phyloP scores from a whole-genome alignment of 2,329 filamentous ascomycete genomes.

The Nannizziopsis barbatae region DNA sequence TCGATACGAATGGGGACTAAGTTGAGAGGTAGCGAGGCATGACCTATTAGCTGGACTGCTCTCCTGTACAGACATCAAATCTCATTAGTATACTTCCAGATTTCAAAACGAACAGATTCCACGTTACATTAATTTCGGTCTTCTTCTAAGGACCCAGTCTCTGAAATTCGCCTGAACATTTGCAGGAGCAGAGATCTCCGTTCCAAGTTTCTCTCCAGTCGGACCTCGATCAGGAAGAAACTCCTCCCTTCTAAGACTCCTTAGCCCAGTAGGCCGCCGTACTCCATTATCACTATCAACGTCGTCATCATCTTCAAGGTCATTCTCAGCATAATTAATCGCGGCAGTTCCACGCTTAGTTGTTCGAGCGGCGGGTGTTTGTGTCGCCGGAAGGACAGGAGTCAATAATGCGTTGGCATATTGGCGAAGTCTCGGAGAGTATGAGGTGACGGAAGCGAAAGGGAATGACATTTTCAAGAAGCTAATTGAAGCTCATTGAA shows the following conservation, averaged over 20 bases:
- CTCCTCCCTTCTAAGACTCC: conserved; percentile 71
- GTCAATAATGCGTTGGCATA: conserved; percentile 88
- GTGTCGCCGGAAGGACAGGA: conserved; percentile 63
- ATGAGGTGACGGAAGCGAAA: conserved; percentile 82
- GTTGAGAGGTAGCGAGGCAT: conserved; percentile 57
- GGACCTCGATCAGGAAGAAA: conserved; percentile 52
- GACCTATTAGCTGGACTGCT: conserved; percentile 1
- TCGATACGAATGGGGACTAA: conserved; percentile 95
- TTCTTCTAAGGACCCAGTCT: conserved; percentile 77
- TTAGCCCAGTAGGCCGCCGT: conserved; percentile 62
- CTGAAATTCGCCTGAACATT: conserved; percentile 83
- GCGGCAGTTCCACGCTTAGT: conserved; percentile 94
- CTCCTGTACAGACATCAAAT: not conserved
- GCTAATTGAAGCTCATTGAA: not conserved
- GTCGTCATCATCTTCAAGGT: conserved; percentile 64
- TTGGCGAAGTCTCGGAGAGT: conserved; percentile 76
- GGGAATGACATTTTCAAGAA: conserved; percentile 13
- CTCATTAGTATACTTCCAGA: not conserved
- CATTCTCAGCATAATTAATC: conserved; percentile 96
- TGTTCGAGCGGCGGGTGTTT: conserved; percentile 62
- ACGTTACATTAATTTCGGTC: conserved; percentile 28
- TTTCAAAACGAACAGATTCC: conserved; percentile 21
- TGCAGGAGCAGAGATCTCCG: conserved; percentile 67
- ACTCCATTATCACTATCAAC: conserved; percentile 53
- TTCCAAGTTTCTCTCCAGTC: conserved; percentile 64